Evolutionary conservation across 352 stramenopile species (phyloP).

Genomic region (Globisporangium nunn): DNA sequence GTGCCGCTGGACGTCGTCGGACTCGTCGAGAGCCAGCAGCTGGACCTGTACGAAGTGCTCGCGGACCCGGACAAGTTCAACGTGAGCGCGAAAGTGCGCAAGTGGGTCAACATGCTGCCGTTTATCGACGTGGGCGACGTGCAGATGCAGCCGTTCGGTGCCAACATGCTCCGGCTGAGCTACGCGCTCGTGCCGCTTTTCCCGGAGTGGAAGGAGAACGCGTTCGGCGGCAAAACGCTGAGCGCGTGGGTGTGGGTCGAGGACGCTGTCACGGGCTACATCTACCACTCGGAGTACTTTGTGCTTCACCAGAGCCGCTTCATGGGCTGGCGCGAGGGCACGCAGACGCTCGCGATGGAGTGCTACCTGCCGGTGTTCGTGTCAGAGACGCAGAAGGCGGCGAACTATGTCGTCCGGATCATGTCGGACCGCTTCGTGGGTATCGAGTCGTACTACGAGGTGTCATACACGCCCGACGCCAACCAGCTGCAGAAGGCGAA

Average conservation of each 20-base stretch:
- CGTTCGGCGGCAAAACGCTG: slow-evolving; percentile 47
- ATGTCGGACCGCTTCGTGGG: slow-evolving; percentile 96
- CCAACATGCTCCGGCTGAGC: slow-evolving; percentile 91
- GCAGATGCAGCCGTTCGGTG: slow-evolving; percentile 93
- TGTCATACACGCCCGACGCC: slow-evolving; percentile 47
- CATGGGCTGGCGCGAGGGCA: slow-evolving; percentile 54
- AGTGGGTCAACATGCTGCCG: slow-evolving; percentile 58
- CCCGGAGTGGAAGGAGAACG: slow-evolving; percentile 55
- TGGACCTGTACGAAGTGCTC: slow-evolving; percentile 59
- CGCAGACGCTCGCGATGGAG: slow-evolving; percentile 81
- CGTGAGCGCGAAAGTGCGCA: slow-evolving; percentile 50
- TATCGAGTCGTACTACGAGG: slow-evolving; percentile 86
- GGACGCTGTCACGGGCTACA: slow-evolving; percentile 87
- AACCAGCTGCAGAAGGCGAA: slow-evolving; percentile 20
- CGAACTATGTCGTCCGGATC: slow-evolving; percentile 91
- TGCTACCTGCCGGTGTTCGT: slow-evolving; percentile 96
- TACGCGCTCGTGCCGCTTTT: slow-evolving; percentile 74
- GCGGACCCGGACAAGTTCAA: slow-evolving; percentile 28
- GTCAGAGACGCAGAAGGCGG: slow-evolving; percentile 75
- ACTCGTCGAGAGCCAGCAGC: slow-evolving; percentile 75
- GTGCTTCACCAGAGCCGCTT: slow-evolving; percentile 79
- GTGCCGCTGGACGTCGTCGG: slow-evolving; percentile 83
- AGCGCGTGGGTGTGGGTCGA: slow-evolving; percentile 98
- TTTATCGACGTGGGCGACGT: slow-evolving; percentile 64
- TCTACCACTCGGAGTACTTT: slow-evolving; percentile 93